Evolutionary conservation across 148 eudicot species (phyloP).

Genomic region (Spergularia bocconei): DNA sequence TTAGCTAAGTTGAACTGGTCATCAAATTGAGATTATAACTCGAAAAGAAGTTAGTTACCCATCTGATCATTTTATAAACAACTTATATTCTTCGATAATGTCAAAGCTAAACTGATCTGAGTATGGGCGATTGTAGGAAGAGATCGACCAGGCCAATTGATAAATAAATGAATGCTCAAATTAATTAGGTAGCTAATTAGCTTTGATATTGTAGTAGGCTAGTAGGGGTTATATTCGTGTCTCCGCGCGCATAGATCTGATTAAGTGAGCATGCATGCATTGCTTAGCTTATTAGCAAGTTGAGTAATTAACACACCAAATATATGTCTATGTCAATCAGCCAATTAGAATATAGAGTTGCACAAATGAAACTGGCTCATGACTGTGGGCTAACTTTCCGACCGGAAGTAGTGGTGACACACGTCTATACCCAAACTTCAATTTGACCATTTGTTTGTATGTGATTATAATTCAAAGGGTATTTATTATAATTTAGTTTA

Average conservation of each 20-base stretch:
- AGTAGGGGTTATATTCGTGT: background rate
- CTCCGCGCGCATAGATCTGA: background rate
- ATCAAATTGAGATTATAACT: no score
- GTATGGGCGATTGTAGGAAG: no score
- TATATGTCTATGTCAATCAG: background rate
- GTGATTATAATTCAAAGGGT: background rate
- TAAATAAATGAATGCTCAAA: no score
- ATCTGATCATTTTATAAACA: no score
- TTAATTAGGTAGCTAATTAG: no score
- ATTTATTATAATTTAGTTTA: no score
- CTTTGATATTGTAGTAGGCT: no score
- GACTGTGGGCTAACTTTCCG: constrained; percentile 19
- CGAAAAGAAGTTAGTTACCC: no score
- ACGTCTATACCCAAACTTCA: constrained; percentile 14
- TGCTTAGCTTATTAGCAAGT: constrained; percentile 10
- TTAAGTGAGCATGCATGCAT: constrained; percentile 10
- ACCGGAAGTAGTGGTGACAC: constrained; percentile 34
- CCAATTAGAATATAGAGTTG: background rate
- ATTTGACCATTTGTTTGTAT: background rate
- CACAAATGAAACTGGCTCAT: background rate
- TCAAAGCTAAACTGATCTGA: no score
- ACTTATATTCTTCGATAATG: no score
- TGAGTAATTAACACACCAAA: background rate
- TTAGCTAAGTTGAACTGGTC: no score
- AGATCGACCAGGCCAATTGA: no score